Evolutionary conservation across 2,329 filamentous ascomycete species (phyloP), one percentile per base, ranked within the genome.

Genomic region (Ophiostoma sp.): DNA sequence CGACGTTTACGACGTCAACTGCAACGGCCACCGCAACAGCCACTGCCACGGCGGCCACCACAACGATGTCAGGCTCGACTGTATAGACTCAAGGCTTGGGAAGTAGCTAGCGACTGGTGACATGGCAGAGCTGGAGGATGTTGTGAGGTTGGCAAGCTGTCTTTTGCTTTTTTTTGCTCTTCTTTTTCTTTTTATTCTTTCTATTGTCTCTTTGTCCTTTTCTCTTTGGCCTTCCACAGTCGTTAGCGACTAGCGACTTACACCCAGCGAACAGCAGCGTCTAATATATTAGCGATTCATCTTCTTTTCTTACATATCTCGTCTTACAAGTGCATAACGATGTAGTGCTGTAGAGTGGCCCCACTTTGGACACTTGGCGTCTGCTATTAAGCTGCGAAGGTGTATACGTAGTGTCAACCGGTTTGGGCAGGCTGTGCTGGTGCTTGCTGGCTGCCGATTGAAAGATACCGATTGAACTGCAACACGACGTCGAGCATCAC

Each of bases 341-440:
- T 31, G 20, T 48, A 20, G 17, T 48, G 44, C 6, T 48, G 17
- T 20, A 48, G 13, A 1, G 1, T 27, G 7, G 36, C 65, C 10
- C 65, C 65, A 67, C 65, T 44, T 27, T 44, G 39, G 39, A 67
- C 65, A 67, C 23, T 66, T 66, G 64, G 64, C 64, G 35, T 31
- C 11, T 1, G 52, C 23, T 57, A 27, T 57, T 27, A 57, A 57
- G 64, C 64, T 66, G 8, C 27, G 57, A 23, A 39, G n/a, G 62
- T 57, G 64, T 36, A 66, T 66, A 44, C 64, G 64, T 66, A 35
- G 39, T 44, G 11, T 31, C 8, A 48, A 48, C 44, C 20, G 17
- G 20, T 48, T 48, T n/a, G 44, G 36, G 44, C 44, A 20, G 44
- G 44, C 27, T 31, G 27, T 31, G 27, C 27, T 31, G 27, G 27